Evolutionary conservation across 169 alveolate genomes (phyloP).

Genomic region (Eimeria brunetti): DNA sequence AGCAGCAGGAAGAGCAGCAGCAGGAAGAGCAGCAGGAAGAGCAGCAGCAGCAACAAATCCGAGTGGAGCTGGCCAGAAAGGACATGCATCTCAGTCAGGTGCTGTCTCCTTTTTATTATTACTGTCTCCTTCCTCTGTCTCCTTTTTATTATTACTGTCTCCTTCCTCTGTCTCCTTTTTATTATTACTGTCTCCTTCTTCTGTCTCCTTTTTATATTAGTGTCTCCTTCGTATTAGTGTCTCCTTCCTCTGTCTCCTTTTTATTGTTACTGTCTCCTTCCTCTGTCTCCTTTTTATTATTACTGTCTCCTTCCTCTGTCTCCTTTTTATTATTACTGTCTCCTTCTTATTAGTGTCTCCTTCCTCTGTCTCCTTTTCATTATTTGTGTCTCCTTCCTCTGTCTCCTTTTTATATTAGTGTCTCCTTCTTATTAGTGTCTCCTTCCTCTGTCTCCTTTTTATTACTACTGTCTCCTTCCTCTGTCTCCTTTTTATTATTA

Average conservation of each 20-base stretch:
- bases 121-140: background rate
- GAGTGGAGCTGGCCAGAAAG: constrained; percentile 27
- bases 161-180: background rate
- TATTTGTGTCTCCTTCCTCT: background rate
- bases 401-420: background rate
- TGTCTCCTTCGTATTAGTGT: background rate
- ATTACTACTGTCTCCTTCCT: background rate
- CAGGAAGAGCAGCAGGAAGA: constrained; percentile 19
- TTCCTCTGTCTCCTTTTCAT: background rate
- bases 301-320: background rate
- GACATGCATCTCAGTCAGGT: constrained; percentile 34
- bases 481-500: background rate
- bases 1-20: constrained; percentile 14
- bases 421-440: background rate
- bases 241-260: background rate
- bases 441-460: background rate
- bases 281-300: background rate
- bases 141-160: background rate
- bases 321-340: background rate
- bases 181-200: background rate
- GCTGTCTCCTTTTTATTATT: background rate
- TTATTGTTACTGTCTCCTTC: too few relatives aligned
- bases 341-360: background rate
- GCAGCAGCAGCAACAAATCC: constrained; percentile 8
- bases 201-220: background rate